Percentiles rank a stretch among this genome's conserved stretches.
Conservation (phyloP, 2,329 filamentous ascomycete genomes). For the Calycina marina region DNA sequence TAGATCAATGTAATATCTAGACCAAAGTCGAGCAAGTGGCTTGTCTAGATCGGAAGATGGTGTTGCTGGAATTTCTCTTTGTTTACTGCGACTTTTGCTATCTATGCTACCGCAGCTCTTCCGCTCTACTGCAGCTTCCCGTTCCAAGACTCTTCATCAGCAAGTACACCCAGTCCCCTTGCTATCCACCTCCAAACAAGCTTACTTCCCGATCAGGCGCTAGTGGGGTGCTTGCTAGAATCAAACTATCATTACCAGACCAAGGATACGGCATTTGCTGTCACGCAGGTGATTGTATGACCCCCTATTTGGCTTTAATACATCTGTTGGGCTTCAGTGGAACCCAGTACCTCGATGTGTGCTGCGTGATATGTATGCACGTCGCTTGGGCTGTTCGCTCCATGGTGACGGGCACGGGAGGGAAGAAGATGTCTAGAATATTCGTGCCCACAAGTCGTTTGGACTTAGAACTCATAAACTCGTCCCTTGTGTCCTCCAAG, state of each 20-base stretch:
- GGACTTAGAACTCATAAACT: slow-evolving; percentile 12
- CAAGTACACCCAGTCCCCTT: slow-evolving; percentile 15
- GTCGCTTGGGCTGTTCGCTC: slow-evolving; percentile 16
- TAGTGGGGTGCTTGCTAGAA: slow-evolving; percentile 18
- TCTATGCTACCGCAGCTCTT: slow-evolving; percentile 17
- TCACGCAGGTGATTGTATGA: slow-evolving; percentile 15
- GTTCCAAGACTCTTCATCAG: slow-evolving; percentile 19
- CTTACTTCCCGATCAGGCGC: slow-evolving; percentile 18
- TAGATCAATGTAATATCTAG: too few species aligned
- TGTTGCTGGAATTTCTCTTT: slow-evolving; percentile 30
- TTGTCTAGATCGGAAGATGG: too few species aligned
- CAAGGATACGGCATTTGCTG: slow-evolving; percentile 13
- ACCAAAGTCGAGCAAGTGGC: too few species aligned
- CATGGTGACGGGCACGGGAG: slow-evolving; percentile 18
- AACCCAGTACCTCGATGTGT: slow-evolving; percentile 20
- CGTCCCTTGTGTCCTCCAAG: slow-evolving; percentile 8
- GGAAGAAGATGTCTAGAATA: slow-evolving; percentile 18
- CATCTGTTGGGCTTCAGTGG: slow-evolving; percentile 15
- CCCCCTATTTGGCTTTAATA: slow-evolving; percentile 12
- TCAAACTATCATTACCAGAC: slow-evolving; percentile 20
- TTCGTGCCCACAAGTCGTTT: slow-evolving; percentile 16
- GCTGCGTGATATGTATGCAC: slow-evolving; percentile 14
- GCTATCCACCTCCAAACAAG: slow-evolving; percentile 21
- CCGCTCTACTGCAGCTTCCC: slow-evolving; percentile 35
- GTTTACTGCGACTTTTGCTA: slow-evolving; percentile 23